A percentile compares a stretch with the other conserved stretches of the same genome.
phyloP scores from a whole-genome alignment of 1,139 yeast genomes.

The Kluyveromyces sp. region DNA sequence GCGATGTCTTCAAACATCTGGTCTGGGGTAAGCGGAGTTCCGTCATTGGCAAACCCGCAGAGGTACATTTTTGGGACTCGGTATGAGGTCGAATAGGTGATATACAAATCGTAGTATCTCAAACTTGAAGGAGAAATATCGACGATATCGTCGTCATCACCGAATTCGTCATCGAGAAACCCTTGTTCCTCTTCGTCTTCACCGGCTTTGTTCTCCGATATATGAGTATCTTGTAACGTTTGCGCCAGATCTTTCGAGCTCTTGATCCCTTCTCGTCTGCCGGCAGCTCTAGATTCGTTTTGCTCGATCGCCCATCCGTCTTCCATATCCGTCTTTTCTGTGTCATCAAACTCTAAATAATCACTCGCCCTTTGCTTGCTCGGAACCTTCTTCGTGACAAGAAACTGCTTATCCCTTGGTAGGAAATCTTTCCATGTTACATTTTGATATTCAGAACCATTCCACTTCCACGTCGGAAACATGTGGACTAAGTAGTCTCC shows the following conservation, averaged over 20 bases:
- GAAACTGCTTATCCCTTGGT: slow-evolving; percentile 78
- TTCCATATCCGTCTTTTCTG: slow-evolving; percentile 35
- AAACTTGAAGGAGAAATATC: slow-evolving; percentile 37
- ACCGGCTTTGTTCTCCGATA: slow-evolving; percentile 10
- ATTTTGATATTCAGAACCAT: slow-evolving; percentile 51
- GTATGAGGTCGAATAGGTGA: slow-evolving; percentile 88
- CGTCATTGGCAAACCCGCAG: slow-evolving; percentile 78
- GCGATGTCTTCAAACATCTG: slow-evolving; percentile 94
- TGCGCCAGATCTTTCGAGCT: background rate
- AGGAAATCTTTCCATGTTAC: slow-evolving; percentile 50
- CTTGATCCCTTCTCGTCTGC: slow-evolving; percentile 36
- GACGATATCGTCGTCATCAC: slow-evolving; percentile 37
- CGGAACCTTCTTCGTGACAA: slow-evolving; percentile 86
- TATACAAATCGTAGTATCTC: slow-evolving; percentile 80
- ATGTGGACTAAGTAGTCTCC: slow-evolving; percentile 88
- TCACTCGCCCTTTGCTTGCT: slow-evolving; percentile 67
- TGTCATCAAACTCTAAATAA: slow-evolving; percentile 40
- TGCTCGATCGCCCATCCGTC: slow-evolving; percentile 33
- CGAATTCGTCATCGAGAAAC: slow-evolving; percentile 36
- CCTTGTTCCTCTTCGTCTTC: slow-evolving; percentile 34
- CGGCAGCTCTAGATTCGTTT: slow-evolving; percentile 56
- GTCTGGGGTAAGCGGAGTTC: slow-evolving; percentile 77
- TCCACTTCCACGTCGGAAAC: slow-evolving; percentile 98
- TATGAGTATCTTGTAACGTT: slow-evolving; percentile 22
- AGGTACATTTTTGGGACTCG: slow-evolving; percentile 92